Conservation (phyloP, 163 green algal species). For the Smithsoniella earleae region DNA sequence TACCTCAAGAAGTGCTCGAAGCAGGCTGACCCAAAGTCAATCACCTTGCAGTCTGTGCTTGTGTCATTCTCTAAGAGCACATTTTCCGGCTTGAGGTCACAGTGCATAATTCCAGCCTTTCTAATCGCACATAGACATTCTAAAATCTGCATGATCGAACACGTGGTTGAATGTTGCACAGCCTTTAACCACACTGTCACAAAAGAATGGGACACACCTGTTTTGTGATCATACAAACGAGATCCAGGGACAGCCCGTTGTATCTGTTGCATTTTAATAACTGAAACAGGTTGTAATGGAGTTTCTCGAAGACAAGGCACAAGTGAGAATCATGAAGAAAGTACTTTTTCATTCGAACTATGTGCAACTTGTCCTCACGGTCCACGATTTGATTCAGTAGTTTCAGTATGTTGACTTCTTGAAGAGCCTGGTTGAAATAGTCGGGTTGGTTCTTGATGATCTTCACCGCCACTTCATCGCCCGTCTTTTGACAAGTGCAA, state of each 20-base stretch:
- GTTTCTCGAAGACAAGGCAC: slow-evolving; percentile 94
- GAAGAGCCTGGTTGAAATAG: slow-evolving; percentile 90
- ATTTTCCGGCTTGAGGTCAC: slow-evolving; percentile 76
- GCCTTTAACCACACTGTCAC: too few species aligned
- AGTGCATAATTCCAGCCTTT: slow-evolving; percentile 70
- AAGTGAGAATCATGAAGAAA: slow-evolving; percentile 89
- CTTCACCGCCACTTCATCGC: slow-evolving; percentile 65
- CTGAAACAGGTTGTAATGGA: slow-evolving; percentile 96
- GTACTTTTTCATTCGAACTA: slow-evolving; percentile 87
- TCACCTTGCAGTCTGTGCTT: slow-evolving; percentile 74
- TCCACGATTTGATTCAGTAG: slow-evolving; percentile 87
- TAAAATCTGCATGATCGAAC: slow-evolving; percentile 46
- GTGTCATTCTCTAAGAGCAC: slow-evolving; percentile 46
- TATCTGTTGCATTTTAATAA: slow-evolving; percentile 92
- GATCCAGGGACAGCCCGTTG: slow-evolving; percentile 61
- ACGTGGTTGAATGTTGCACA: too few species aligned
- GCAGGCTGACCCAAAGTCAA: slow-evolving; percentile 95
- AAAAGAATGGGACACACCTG: too few species aligned
- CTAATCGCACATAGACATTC: slow-evolving; percentile 51
- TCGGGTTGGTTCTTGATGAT: slow-evolving; percentile 97
- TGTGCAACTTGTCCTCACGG: slow-evolving; percentile 65
- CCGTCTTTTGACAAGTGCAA: slow-evolving; percentile 52
- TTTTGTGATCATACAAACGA: slow-evolving; percentile 60
- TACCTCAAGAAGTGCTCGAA: slow-evolving; percentile 87
- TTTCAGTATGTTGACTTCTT: slow-evolving; percentile 88